Evolutionary conservation across 2,329 filamentous ascomycete genomes (phyloP), one percentile per base, ranked within the genome.

Genomic region (Pyrenophora tritici-repentis): DNA sequence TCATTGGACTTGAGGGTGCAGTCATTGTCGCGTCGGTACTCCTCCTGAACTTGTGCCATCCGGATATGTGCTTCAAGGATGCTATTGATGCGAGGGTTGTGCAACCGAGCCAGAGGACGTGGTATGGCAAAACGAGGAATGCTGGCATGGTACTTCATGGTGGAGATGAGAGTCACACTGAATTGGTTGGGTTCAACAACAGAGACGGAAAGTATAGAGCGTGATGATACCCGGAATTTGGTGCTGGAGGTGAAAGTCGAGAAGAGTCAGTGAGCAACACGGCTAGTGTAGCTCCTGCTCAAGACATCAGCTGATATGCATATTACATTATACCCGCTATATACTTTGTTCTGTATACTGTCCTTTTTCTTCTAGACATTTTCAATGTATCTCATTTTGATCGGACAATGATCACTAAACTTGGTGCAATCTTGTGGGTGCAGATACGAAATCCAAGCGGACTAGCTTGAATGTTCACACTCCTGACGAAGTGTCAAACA

Each of bases 1-100:
- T 75, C 31, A 71, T 75, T 47, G 73, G 71, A 9, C 57, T 75
- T 2, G 73, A 75, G 52, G 70, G 72, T 13, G 68, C 66, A 12
- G 59, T 73, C 36, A 56, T 74, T 6, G 55, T 66, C 12, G 65
- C 59, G 9, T 71, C 65, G 0, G 66, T 73, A 3, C 29, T 74
- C n/a, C 53, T 62, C 5, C 40, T 75, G 49, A 74, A 73, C 45
- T 22, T 61, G 3, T 75, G 71, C 20, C 72, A 74, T 48, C 73
- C 73, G 4, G 69, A 66, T 3, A 44, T 69, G n/a, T 74, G 72
- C 59, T 73, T 75, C 38, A 61, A 62, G 24, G 70, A 69, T 39
- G 65, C 65, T 3, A 61, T 64, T 38, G 58, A 61, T 37, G 39
- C 40, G 3, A 55, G 47, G 37, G 43, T 31, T 4, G 54, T 42